Evolutionary conservation across 768 basidiomycete species (phyloP).

Genomic region (Leccinum variicolor): DNA sequence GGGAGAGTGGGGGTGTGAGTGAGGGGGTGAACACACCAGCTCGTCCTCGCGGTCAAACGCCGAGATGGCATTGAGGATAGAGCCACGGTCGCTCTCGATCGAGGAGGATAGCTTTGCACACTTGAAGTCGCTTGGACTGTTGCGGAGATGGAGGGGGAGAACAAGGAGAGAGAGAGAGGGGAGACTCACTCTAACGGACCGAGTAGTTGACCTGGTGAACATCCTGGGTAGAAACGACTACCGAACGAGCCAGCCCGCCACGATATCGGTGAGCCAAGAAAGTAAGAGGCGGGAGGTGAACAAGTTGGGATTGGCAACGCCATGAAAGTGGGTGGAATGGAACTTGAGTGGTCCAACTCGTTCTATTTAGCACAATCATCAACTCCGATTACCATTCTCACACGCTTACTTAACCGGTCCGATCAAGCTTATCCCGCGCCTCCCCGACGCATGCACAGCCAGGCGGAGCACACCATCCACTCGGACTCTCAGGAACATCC

Average conservation of each 20-base stretch:
- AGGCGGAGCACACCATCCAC: no score
- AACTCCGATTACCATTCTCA: conserved; percentile 3
- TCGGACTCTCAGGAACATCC: no score
- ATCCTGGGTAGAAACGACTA: conserved; percentile 58
- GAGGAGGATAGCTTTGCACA: conserved; percentile 49
- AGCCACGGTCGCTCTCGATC: conserved; percentile 56
- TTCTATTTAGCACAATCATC: conserved; percentile 27
- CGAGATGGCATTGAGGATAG: conserved; percentile 62
- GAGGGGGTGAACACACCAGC: conserved; percentile 44
- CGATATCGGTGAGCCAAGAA: conserved; percentile 70
- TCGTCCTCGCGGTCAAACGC: conserved; percentile 71
- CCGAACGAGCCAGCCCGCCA: conserved; percentile 69
- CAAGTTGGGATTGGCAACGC: background rate
- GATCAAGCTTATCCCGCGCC: no score
- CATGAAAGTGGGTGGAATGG: conserved; percentile 13
- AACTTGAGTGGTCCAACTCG: conserved; percentile 1
- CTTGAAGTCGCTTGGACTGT: conserved; percentile 46
- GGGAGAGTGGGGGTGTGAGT: background rate
- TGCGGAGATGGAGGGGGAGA: background rate
- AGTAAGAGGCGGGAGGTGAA: conserved; percentile 34
- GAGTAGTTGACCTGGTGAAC: conserved; percentile 58
- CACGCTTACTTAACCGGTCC: no score
- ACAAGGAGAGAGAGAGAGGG: background rate
- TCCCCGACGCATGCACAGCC: no score
- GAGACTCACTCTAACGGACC: conserved; percentile 62